Evolutionary conservation across 1,284 basidiomycete species (phyloP).

Genomic region (Golubevia pallescens): DNA sequence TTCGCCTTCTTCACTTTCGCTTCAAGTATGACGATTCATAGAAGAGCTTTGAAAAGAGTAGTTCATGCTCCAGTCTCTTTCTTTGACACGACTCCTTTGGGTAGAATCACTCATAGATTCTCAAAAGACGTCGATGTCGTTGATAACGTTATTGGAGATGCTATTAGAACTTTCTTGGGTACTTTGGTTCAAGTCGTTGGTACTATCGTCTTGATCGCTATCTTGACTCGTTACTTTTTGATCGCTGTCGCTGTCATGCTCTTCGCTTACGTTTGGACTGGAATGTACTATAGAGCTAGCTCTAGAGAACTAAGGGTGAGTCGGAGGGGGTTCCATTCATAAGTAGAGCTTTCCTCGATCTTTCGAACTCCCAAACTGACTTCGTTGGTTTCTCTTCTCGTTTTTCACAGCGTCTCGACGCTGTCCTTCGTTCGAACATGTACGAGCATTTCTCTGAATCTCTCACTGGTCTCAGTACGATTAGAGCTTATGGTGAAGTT

Average conservation of each 20-base stretch:
- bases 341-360: neutral
- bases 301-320: constrained; percentile 20
- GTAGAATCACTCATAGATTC: constrained; percentile 35
- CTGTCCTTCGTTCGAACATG: constrained; percentile 24
- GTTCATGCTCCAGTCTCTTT: constrained; percentile 33
- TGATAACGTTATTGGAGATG: constrained; percentile 68
- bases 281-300: constrained; percentile 24
- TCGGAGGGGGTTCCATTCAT: too few relatives aligned
- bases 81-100: constrained; percentile 37
- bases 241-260: constrained; percentile 70
- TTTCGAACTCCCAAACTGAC: neutral
- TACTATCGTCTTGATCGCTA: constrained; percentile 74
- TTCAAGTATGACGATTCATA: constrained; percentile 18
- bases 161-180: constrained; percentile 76
- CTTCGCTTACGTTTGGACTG: constrained; percentile 67
- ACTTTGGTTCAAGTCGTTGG: constrained; percentile 75
- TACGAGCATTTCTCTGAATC: constrained; percentile 35
- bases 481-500: constrained; percentile 24
- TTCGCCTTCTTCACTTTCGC: constrained; percentile 24
- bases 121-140: constrained; percentile 56
- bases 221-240: constrained; percentile 83
- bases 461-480: constrained; percentile 22
- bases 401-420: constrained; percentile 17
- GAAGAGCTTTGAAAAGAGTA: constrained; percentile 19
- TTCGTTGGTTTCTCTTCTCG: too few relatives aligned